Conservation (phyloP, 1,139 yeast genomes). For the Saccharomycopsis hybrid region DNA sequence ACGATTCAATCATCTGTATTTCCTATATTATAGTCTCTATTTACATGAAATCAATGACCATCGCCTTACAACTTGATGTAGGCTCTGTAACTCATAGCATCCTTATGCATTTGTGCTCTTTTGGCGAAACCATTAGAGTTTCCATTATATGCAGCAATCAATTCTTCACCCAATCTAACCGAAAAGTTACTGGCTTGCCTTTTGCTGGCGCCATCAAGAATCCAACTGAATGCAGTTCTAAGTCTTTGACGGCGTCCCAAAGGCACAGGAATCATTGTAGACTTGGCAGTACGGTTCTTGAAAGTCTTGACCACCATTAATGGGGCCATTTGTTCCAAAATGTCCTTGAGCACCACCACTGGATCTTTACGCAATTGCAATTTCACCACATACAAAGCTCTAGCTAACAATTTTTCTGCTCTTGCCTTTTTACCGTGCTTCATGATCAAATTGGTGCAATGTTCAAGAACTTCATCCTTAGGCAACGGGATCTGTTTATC, state of each 20-base stretch:
- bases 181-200: slow-evolving; percentile 76
- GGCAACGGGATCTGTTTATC: slow-evolving; percentile 53
- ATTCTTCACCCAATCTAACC: slow-evolving; percentile 87
- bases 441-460: slow-evolving; percentile 85
- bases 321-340: slow-evolving; percentile 82
- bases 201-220: slow-evolving; percentile 73
- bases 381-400: slow-evolving; percentile 77
- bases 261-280: slow-evolving; percentile 75
- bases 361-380: slow-evolving; percentile 72
- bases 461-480: slow-evolving; percentile 65
- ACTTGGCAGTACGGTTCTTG: slow-evolving; percentile 83
- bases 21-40: no score
- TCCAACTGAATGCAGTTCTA: slow-evolving; percentile 86
- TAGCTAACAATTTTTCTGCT: slow-evolving; percentile 68
- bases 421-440: slow-evolving; percentile 81
- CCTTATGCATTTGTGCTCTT: slow-evolving; percentile 74
- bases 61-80: slow-evolving; percentile 44
- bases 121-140: slow-evolving; percentile 80
- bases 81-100: slow-evolving; percentile 79
- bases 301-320: slow-evolving; percentile 70
- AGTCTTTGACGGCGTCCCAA: slow-evolving; percentile 75
- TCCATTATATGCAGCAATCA: slow-evolving; percentile 70
- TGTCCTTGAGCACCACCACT: slow-evolving; percentile 61
- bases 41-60: no score
- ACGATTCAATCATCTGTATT: no score